Percentiles rank a stretch among this genome's conserved stretches.
phyloP scores from a whole-genome alignment of 345 rosid genomes.

The Limnanthes douglasii region DNA sequence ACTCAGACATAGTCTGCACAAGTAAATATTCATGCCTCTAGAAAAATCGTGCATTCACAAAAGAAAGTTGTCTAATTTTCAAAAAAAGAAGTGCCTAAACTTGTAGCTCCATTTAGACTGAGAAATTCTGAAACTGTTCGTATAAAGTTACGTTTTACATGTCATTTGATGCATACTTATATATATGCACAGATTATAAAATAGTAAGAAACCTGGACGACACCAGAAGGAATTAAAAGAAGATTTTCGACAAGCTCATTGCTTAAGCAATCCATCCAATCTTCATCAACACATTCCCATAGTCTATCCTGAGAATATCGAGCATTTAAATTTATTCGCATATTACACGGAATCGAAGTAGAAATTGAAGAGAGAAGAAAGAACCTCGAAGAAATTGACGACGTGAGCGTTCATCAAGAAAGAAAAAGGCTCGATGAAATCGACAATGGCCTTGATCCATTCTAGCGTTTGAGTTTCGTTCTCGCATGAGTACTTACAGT shows the following conservation, averaged over 20 bases:
- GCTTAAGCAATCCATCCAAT: conserved; percentile 66
- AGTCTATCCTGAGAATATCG: conserved; percentile 28
- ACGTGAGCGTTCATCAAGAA: conserved; percentile 49
- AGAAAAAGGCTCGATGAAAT: conserved; percentile 38
- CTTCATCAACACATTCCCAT: conserved; percentile 64
- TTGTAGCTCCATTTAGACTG: too few species aligned
- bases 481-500: conserved; percentile 37
- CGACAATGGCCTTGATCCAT: conserved; percentile 57
- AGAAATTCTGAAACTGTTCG: too few species aligned
- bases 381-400: conserved; percentile 71
- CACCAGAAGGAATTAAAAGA: conserved; percentile 64
- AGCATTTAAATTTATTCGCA: neutral
- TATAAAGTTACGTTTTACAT: too few species aligned
- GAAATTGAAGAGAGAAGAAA: neutral
- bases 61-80: too few species aligned
- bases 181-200: neutral
- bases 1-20: neutral
- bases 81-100: too few species aligned
- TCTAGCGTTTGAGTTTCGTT: conserved; percentile 45
- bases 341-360: neutral
- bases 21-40: neutral
- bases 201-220: conserved; percentile 26
- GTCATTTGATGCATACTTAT: too few species aligned
- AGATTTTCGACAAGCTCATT: conserved; percentile 43
- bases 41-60: neutral